Base-by-base conservation (phyloP, 2,329 filamentous ascomycete genomes). In the Aspergillus cejpii region DNA sequence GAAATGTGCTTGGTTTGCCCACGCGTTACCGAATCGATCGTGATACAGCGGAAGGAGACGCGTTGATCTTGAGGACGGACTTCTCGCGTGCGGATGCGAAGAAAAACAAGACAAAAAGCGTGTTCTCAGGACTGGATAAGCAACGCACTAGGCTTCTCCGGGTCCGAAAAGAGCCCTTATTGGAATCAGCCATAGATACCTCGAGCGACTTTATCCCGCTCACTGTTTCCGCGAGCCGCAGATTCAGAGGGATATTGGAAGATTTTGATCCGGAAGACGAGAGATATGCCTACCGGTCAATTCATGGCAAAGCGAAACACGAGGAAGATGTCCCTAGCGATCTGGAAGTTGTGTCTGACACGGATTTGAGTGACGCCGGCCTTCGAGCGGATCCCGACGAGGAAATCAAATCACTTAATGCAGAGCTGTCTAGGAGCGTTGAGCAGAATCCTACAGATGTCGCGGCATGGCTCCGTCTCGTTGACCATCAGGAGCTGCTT, bases 391-490 rank as follows among this genome's bases (percentile, higher is more conserved):
- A 63, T 27, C 53, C 62, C 6, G 68, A 74, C 39, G 69, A 74
- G 23, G 71, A 75, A 2, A 62, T 77, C 19, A 59, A 61, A 40
- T 49, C 59, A 24, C 61, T 52, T 15, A 66, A 71, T 47, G 59
- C 83, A 0, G 71, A 81, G 41, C 71, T 96, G 6, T 79, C 77
- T 2, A 78, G 76, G 10, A 74, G 64, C 23, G 80, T 88, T 26
- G 81, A 84, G 44, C 72, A 83, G 1, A 64, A 79, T 17, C 87
- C 89, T 1, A 64, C 74, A 5, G 78, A 94, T 57, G 72, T 86
- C 15, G 70, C 81, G 33, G 74, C 80, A 14, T 97, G 91, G 91
- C 65, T 94, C 12, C 74, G 79, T 28, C 73, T 96, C n/a, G 84
- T 91, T 37, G 70, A 81, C 6, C 81, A 94, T 49, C 91, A 97